Percentiles rank a stretch among this genome's conserved stretches.
Evolutionary conservation across 2,329 filamentous ascomycete species (phyloP).

Genomic region (Curvularia sp.): DNA sequence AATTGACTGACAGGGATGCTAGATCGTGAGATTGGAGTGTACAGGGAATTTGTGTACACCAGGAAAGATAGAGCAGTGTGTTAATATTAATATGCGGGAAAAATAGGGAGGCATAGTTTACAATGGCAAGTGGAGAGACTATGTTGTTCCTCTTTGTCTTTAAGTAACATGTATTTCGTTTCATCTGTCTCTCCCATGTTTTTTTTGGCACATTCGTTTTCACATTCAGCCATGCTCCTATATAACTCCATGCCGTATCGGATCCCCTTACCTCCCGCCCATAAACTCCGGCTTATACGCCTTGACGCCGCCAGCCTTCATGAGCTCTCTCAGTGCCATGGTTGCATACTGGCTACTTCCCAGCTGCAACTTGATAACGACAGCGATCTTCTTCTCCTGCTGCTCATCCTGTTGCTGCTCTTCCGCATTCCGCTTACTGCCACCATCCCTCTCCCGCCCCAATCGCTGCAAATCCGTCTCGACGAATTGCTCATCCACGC

Average conservation of each 20-base stretch:
- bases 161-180: no score
- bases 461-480: slow-evolving; percentile 83
- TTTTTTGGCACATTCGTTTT: not conserved
- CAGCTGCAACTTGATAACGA: slow-evolving; percentile 76
- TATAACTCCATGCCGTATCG: no score
- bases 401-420: slow-evolving; percentile 26
- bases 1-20: no score
- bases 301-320: slow-evolving; percentile 68
- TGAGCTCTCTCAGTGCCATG: slow-evolving; percentile 80
- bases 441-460: slow-evolving; percentile 51
- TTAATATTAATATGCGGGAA: no score
- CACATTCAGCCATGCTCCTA: no score
- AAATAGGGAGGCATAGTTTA: no score
- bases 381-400: slow-evolving; percentile 63
- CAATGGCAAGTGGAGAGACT: no score
- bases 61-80: no score
- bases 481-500: slow-evolving; percentile 82
- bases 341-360: slow-evolving; percentile 84
- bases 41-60: no score
- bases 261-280: slow-evolving; percentile 49
- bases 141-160: no score
- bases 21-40: no score
- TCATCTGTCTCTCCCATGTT: not conserved
- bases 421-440: slow-evolving; percentile 60
- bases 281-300: slow-evolving; percentile 69